phyloP scores from a whole-genome alignment of 1,139 yeast species.

The Debaryomyces psychrophilus region DNA sequence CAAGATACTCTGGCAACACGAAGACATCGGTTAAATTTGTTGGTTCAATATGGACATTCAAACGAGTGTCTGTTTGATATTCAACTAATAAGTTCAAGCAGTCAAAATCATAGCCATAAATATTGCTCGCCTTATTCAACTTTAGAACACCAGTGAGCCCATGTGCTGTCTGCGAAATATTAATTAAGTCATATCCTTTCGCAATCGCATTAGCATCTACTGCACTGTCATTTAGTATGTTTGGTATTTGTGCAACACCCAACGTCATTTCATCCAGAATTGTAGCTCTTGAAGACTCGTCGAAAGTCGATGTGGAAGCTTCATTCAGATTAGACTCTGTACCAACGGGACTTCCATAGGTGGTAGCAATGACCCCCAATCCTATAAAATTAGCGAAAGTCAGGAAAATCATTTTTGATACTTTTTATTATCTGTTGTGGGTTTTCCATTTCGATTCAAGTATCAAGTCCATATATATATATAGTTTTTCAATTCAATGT shows the following conservation, averaged over 20 bases:
- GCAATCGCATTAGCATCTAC: conserved; percentile 32
- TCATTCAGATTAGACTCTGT: background rate
- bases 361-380: background rate
- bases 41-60: conserved; percentile 31
- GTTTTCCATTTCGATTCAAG: background rate
- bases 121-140: conserved; percentile 28
- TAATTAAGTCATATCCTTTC: conserved; percentile 26
- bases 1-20: conserved; percentile 27
- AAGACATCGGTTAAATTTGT: conserved; percentile 27
- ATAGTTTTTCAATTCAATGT: background rate
- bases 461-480: background rate
- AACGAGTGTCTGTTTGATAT: conserved; percentile 27
- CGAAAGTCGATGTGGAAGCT: background rate
- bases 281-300: conserved; percentile 5
- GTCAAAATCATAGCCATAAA: conserved; percentile 34
- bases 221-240: conserved; percentile 27
- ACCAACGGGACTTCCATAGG: background rate
- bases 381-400: background rate
- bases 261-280: conserved; percentile 3
- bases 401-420: background rate
- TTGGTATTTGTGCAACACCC: conserved; percentile 30
- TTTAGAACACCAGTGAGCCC: conserved; percentile 28
- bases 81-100: conserved; percentile 29
- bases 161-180: conserved; percentile 18
- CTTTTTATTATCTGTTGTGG: background rate